Evolutionary conservation across 1,284 basidiomycete species (phyloP).

Genomic region (Ustilago crameri): DNA sequence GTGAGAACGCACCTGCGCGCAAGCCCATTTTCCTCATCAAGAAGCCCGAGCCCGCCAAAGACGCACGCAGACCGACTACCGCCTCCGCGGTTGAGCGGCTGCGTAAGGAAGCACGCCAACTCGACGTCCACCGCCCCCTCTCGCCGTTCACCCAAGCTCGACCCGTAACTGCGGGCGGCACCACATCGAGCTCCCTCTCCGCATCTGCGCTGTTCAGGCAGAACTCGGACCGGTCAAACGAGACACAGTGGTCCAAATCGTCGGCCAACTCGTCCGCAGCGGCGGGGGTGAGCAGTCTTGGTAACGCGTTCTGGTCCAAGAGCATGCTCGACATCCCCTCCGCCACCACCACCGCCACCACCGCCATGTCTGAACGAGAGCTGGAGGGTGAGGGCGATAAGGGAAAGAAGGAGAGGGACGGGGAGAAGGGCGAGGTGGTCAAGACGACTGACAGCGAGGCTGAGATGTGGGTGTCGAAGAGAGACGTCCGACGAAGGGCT

Average conservation of each 20-base stretch:
- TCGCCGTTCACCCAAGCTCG: constrained; percentile 20
- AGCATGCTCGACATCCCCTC: constrained; percentile 2
- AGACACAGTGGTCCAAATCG: constrained; percentile 20
- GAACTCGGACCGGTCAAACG: constrained; percentile 11
- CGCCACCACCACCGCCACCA: not conserved
- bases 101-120: constrained; percentile 9
- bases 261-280: constrained; percentile 8
- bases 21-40: not conserved
- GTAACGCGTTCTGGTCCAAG: not conserved
- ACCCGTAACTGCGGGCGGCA: constrained; percentile 4
- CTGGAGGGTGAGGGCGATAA: too few species aligned
- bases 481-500: not conserved
- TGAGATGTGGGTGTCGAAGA: constrained; percentile 25
- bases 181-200: not conserved
- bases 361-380: not conserved
- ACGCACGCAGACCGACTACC: constrained; percentile 15
- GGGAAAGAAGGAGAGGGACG: not conserved
- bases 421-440: not conserved
- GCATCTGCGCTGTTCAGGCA: constrained; percentile 6
- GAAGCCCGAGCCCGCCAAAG: not conserved
- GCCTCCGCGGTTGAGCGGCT: constrained; percentile 26
- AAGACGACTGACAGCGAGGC: constrained; percentile 32
- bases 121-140: constrained; percentile 20
- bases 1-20: too few species aligned
- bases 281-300: not conserved